Evolutionary conservation across 2,329 filamentous ascomycete species (phyloP).

Genomic region (Cladosporium sp.): DNA sequence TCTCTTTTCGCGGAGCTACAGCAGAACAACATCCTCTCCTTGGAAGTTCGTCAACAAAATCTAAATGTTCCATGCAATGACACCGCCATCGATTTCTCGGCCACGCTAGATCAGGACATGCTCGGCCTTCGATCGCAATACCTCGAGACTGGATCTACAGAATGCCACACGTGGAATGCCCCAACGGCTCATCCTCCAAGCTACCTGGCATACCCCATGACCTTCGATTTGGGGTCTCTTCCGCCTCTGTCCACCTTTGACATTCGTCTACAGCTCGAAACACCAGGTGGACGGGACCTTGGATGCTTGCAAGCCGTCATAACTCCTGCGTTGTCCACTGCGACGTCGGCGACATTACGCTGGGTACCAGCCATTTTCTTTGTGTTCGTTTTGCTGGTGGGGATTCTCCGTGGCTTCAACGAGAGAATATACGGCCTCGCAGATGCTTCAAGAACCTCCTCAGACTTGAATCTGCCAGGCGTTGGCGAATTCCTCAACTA

Average conservation of each 20-base stretch:
- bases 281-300: background rate
- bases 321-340: background rate
- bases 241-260: slow-evolving; percentile 1
- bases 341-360: background rate
- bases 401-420: background rate
- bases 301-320: background rate
- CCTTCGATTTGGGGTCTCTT: background rate
- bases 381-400: background rate
- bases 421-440: background rate
- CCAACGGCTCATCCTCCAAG: too few relatives aligned
- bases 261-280: slow-evolving; percentile 2
- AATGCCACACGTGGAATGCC: background rate
- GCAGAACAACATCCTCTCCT: background rate
- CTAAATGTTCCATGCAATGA: background rate
- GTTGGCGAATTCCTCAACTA: slow-evolving; percentile 3
- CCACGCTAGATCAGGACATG: background rate
- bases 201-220: background rate
- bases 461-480: slow-evolving; percentile 1
- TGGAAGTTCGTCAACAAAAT: background rate
- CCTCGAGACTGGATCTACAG: background rate
- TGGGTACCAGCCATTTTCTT: background rate
- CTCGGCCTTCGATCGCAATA: background rate
- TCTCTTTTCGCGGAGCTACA: background rate
- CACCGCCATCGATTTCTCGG: background rate
- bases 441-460: background rate